A percentile compares a stretch with the other conserved stretches of the same genome.
phyloP scores from a whole-genome alignment of 164 flowering plant species.

The Aristolochia fimbriata region DNA sequence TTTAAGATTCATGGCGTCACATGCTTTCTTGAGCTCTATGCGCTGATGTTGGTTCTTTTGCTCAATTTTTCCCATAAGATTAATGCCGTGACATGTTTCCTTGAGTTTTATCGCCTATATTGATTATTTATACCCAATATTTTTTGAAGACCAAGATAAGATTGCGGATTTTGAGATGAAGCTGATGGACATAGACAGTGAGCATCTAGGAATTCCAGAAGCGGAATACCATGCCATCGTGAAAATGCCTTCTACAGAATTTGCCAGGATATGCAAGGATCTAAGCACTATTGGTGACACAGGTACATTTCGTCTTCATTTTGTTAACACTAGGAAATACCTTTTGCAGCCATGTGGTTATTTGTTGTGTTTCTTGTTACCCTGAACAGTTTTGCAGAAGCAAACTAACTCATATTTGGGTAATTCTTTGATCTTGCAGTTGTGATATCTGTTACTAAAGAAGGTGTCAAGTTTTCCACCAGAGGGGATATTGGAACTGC shows the following conservation, averaged over 20 bases:
- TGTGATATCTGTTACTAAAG: slow-evolving; percentile 85
- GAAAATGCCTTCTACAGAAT: slow-evolving; percentile 78
- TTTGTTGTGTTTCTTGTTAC: no score
- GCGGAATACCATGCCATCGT: slow-evolving; percentile 86
- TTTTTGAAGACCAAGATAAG: slow-evolving; percentile 50
- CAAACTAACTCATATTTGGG: no score
- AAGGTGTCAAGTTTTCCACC: slow-evolving; percentile 87
- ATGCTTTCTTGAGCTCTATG: no score
- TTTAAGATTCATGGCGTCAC: no score
- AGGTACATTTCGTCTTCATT: slow-evolving; percentile 21
- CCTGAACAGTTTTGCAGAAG: no score
- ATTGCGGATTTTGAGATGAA: slow-evolving; percentile 91
- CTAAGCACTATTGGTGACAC: slow-evolving; percentile 80
- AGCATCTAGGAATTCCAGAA: slow-evolving; percentile 91
- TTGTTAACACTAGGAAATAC: no score
- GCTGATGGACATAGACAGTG: slow-evolving; percentile 90
- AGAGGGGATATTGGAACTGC: slow-evolving; percentile 86
- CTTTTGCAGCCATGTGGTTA: no score
- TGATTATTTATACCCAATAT: background rate
- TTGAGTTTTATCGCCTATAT: background rate
- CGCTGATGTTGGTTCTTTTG: no score
- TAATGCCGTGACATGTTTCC: no score
- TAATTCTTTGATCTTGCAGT: slow-evolving; percentile 22
- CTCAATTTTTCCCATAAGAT: no score
- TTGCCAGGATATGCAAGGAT: slow-evolving; percentile 77